Evolutionary conservation across 352 stramenopile genomes (phyloP).

Genomic region (Phytophthora multivora): DNA sequence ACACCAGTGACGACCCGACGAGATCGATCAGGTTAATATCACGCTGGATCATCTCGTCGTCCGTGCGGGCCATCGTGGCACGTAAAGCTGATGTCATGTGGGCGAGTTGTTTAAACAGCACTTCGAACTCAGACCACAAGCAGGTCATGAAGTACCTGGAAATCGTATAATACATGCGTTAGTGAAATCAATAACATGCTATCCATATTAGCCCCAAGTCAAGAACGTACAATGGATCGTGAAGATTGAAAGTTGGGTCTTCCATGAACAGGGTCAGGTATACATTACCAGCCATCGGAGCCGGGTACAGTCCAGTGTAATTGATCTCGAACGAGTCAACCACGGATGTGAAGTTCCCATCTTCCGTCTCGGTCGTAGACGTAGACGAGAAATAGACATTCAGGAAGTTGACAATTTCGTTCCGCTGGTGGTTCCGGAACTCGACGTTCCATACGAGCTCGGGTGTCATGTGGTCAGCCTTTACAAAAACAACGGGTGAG

Average conservation of each 20-base stretch:
- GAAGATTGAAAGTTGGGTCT: constrained; percentile 91
- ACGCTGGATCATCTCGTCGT: constrained; percentile 68
- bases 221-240: constrained; percentile 84
- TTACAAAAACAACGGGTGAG: constrained; percentile 28
- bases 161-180: not conserved
- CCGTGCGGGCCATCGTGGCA: constrained; percentile 62
- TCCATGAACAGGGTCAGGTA: constrained; percentile 94
- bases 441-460: constrained; percentile 94
- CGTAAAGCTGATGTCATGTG: constrained; percentile 70
- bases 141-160: constrained; percentile 77
- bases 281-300: constrained; percentile 83
- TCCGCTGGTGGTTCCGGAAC: constrained; percentile 85
- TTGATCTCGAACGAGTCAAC: constrained; percentile 74
- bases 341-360: constrained; percentile 41
- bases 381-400: constrained; percentile 74
- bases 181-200: not conserved
- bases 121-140: constrained; percentile 83
- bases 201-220: not conserved
- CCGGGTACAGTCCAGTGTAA: constrained; percentile 70
- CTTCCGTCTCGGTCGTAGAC: constrained; percentile 49
- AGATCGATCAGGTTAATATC: constrained; percentile 75
- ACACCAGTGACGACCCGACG: constrained; percentile 80
- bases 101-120: constrained; percentile 67
- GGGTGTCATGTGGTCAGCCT: constrained; percentile 91
- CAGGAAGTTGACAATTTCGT: constrained; percentile 73